Evolutionary conservation across 208 protist genomes (phyloP), one percentile per base, ranked within the genome.

Genomic region (Trypanosoma mega): DNA sequence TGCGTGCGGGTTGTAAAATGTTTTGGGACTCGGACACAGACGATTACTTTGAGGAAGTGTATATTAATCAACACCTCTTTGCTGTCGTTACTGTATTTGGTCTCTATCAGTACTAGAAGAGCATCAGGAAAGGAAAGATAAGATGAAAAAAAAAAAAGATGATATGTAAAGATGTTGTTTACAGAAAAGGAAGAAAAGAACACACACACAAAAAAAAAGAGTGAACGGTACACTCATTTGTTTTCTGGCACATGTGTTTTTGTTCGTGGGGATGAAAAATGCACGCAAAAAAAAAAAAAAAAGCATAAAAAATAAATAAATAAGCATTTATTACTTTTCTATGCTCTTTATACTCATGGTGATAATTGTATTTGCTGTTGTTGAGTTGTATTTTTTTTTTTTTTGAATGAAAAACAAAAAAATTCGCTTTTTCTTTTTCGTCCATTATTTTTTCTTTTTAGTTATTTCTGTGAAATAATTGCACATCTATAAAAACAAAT

Each of bases 11-110:
- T 1, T 97, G 90, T 71, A 94, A 95, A 60, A 96, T 96, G 87
- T 98, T 98, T 64, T 98, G 94, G 92, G 94, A 98, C 76, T 91
- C 87, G 0, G 94, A 98, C 75, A 96, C 92, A n/a, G 94, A 98
- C 74, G 90, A 88, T 58, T 97, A 96, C 67, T 79, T 96, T 34
- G 85, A 96, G 64, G 87, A 98, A 64, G 86, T 95, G 20, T 98
- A 94, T 68, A 81, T 96, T 36, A 96, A 66, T 58, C 77, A 89
- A 23, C 62, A 90, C 46, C 70, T 97, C 26, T 97, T 95, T 68
- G 88, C 83, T n/a, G 74, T 94, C 7, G 91, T 95, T 5, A 96
- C 93, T 1, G 90, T 97, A 2, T 97, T 96, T 74, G 93, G 89
- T 8, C 61, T 97, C 2, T 97, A 97, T 55, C 87, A 96, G 55